A percentile compares a stretch with the other conserved stretches of the same genome.
Conservation (phyloP, 768 basidiomycete species). For the Tephrocybe sp. region DNA sequence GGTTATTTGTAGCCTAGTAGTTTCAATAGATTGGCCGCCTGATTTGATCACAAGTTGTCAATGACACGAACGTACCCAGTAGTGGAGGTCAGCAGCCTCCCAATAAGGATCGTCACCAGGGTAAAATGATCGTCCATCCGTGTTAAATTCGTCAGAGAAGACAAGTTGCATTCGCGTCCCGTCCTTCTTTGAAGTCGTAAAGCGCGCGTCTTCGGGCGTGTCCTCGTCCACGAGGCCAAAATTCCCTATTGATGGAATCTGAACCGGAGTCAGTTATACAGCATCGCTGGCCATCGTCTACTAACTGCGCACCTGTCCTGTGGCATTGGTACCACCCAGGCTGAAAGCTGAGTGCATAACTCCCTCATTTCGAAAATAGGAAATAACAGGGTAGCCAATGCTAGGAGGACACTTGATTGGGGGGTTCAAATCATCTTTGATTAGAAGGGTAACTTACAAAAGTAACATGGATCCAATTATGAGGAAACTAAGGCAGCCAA, state of each 20-base stretch:
- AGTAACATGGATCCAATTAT: constrained; percentile 44
- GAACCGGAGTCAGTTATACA: constrained; percentile 11
- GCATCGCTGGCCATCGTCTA: constrained; percentile 11
- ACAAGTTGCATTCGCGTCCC: constrained; percentile 56
- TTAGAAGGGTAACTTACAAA: constrained; percentile 44
- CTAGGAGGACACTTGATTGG: constrained; percentile 18
- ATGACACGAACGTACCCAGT: constrained; percentile 54
- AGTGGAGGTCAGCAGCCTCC: constrained; percentile 77
- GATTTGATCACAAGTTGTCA: neutral
- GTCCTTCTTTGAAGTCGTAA: constrained; percentile 54
- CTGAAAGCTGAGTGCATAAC: constrained; percentile 21
- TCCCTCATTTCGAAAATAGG: constrained; percentile 14
- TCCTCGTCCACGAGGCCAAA: constrained; percentile 57
- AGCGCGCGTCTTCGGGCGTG: constrained; percentile 55
- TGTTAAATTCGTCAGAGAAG: constrained; percentile 82
- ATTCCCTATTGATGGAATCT: constrained; percentile 66
- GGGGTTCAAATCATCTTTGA: neutral
- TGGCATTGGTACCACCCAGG: constrained; percentile 59
- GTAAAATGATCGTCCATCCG: constrained; percentile 73
- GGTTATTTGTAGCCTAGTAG: constrained; percentile 52
- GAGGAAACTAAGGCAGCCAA: constrained; percentile 66
- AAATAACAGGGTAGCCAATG: constrained; percentile 47
- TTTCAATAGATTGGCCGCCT: neutral
- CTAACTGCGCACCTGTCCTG: constrained; percentile 49
- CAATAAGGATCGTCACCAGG: constrained; percentile 84